Conservation (phyloP, 2,329 filamentous ascomycete species). For the Penicillium expansum region DNA sequence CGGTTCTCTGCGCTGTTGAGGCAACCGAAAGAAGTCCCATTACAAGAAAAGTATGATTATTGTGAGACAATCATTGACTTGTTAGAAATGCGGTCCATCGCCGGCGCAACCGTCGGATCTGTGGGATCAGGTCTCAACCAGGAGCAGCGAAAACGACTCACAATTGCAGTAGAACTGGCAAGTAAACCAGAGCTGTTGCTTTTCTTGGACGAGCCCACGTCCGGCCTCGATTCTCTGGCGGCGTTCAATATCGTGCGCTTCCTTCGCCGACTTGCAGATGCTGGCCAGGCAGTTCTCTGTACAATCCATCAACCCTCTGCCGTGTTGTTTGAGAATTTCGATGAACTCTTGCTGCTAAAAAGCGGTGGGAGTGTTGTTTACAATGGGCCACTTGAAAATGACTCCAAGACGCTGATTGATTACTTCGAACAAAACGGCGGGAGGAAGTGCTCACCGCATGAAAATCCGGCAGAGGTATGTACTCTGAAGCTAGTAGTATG, state of each 20-base stretch:
- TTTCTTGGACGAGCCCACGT: slow-evolving; percentile 63
- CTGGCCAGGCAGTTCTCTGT: slow-evolving; percentile 83
- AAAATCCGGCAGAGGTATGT: slow-evolving; percentile 65
- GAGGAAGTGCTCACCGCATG: slow-evolving; percentile 56
- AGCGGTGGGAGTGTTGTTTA: slow-evolving; percentile 78
- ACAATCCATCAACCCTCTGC: slow-evolving; percentile 91
- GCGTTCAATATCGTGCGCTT: slow-evolving; percentile 65
- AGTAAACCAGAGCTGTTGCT: slow-evolving; percentile 60
- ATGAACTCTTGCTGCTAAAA: slow-evolving; percentile 74
- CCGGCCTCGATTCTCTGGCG: slow-evolving; percentile 66
- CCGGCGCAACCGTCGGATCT: slow-evolving; percentile 62
- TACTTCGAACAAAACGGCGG: slow-evolving; percentile 67
- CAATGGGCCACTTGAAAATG: slow-evolving; percentile 78
- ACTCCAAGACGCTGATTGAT: slow-evolving; percentile 67
- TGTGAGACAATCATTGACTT: slow-evolving; percentile 67
- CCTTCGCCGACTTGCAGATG: slow-evolving; percentile 62
- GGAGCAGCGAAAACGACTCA: slow-evolving; percentile 67
- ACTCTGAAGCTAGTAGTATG: not conserved
- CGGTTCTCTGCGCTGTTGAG: slow-evolving; percentile 65
- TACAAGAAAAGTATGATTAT: slow-evolving; percentile 64
- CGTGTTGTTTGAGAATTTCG: slow-evolving; percentile 83
- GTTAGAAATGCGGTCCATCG: slow-evolving; percentile 66
- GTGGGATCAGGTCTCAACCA: slow-evolving; percentile 60
- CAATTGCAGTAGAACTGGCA: slow-evolving; percentile 61
- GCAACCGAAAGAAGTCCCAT: slow-evolving; percentile 56